A percentile compares a stretch with the other conserved stretches of the same genome.
phyloP scores from a whole-genome alignment of 2,329 filamentous ascomycete species.

The Trichoderma gracile region DNA sequence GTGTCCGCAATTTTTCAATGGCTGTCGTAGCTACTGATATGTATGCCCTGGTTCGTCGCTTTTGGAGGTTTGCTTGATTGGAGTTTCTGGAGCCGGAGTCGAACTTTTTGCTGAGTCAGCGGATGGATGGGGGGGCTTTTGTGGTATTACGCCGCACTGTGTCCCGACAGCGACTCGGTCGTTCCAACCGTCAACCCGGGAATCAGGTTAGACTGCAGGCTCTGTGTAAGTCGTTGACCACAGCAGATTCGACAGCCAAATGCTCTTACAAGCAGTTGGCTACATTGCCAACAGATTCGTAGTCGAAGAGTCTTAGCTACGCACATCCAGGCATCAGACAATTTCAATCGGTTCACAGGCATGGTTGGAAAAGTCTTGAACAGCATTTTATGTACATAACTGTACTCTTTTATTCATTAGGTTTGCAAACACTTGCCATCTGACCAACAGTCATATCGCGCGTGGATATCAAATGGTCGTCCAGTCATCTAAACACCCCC shows the following conservation, averaged over 20 bases:
- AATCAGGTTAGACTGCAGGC: too few relatives aligned
- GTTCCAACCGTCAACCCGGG: too few relatives aligned
- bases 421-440: constrained; percentile 37
- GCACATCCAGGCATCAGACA: not conserved
- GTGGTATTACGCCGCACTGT: not conserved
- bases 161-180: too few relatives aligned
- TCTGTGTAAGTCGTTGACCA: too few relatives aligned
- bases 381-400: constrained; percentile 32
- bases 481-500: constrained; percentile 37
- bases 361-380: not conserved
- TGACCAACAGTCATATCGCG: constrained; percentile 31
- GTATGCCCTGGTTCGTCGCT: too few relatives aligned
- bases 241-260: too few relatives aligned
- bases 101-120: constrained; percentile 22
- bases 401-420: constrained; percentile 36
- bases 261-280: too few relatives aligned
- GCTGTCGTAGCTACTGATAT: not conserved
- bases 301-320: not conserved
- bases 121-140: not conserved
- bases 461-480: constrained; percentile 45
- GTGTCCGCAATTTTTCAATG: not conserved
- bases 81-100: constrained; percentile 4
- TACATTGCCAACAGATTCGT: too few relatives aligned
- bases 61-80: too few relatives aligned
- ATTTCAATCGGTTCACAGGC: not conserved